Base-by-base conservation (phyloP, 352 stramenopile genomes). In the Pythium brachiatum region DNA sequence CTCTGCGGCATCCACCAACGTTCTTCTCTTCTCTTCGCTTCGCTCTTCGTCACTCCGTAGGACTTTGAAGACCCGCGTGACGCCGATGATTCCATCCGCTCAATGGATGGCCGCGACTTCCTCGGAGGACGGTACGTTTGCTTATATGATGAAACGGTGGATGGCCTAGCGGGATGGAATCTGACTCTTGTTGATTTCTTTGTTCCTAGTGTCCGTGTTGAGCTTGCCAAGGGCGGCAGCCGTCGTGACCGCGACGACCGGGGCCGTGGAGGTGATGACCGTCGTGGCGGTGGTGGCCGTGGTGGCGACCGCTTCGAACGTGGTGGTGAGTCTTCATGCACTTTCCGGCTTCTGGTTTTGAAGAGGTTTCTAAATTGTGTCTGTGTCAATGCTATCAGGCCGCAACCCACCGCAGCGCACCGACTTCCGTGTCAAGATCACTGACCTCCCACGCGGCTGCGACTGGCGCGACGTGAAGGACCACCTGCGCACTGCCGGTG, bases 391-490 rank as follows among this genome's bases (percentile, higher is more conserved):
- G 2, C 25, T 39, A 57, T 51, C 20, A 71, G 83, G 75, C 53
- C 83, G 86, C 62, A 90, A 86, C 70, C 78, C 82, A 57, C 81
- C 83, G 29, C 78, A 87, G 72, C 83, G 83, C 47, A 90, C 79
- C 26, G 83, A 94, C 56, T 90, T 74, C 73, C 78, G 78, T 48
- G 84, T 94, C 27, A 78, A 78, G 32, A 78, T 95, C 62, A 87
- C 86, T 46, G 86, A 92, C 51, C 70, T 95, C 36, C 83, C 84
- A 48, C 76, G 79, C 69, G 83, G 83, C 53, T 78, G 83, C 25
- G 84, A 94, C 71, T 95, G 86, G 86, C 86, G 84, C 47, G 88
- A 95, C 27, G 83, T 95, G 7, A 95, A 95, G 81, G 84, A 94
- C 68, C 91, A 91, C 62, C 66, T 95, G 18, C 86, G 84, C 67